A percentile compares a stretch with the other conserved stretches of the same genome.
These are phyloP conservation scores for Penicillium sp. DNA, from an alignment of 2,329 filamentous ascomycete genomes.

Conservation along the genomic window DNA sequence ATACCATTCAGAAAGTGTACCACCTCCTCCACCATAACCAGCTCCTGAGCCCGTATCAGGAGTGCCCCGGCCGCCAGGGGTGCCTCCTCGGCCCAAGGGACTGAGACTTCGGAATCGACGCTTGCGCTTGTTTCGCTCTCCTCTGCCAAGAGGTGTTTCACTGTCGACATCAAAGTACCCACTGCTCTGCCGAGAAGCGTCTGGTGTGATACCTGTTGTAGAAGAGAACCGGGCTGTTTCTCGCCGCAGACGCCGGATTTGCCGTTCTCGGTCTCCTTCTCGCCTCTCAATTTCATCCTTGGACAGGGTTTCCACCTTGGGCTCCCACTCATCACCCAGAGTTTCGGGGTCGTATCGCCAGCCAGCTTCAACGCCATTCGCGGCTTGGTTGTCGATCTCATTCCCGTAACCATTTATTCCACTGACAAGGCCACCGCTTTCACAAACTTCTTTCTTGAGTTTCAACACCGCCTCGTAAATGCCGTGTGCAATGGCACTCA, in stretches of 20 bases:
- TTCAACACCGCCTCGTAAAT: conserved; percentile 94
- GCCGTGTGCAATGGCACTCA: conserved; percentile 89
- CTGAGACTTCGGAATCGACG: conserved; percentile 85
- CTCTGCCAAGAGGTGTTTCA: conserved; percentile 85
- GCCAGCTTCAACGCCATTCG: conserved; percentile 77
- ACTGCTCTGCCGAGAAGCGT: conserved; percentile 61
- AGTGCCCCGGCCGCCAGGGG: conserved; percentile 72
- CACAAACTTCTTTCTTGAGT: conserved; percentile 94
- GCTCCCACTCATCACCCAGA: conserved; percentile 80
- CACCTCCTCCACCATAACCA: conserved; percentile 68
- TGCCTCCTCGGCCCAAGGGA: conserved; percentile 68
- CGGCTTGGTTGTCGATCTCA: conserved; percentile 87
- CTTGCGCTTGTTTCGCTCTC: conserved; percentile 95
- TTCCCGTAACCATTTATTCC: conserved; percentile 66
- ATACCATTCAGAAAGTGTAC: conserved; percentile 65
- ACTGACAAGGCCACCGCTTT: conserved; percentile 82
- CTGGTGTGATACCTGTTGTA: conserved; percentile 76
- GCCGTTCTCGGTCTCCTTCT: conserved; percentile 88
- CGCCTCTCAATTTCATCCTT: conserved; percentile 98
- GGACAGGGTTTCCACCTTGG: conserved; percentile 75
- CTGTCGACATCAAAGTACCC: conserved; percentile 62
- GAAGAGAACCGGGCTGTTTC: conserved; percentile 93
- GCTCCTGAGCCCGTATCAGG: conserved; percentile 66
- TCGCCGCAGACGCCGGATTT: conserved; percentile 80
- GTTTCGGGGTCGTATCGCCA: conserved; percentile 96